phyloP scores from a whole-genome alignment of 1,284 basidiomycete genomes.

The Tilletia horrida region DNA sequence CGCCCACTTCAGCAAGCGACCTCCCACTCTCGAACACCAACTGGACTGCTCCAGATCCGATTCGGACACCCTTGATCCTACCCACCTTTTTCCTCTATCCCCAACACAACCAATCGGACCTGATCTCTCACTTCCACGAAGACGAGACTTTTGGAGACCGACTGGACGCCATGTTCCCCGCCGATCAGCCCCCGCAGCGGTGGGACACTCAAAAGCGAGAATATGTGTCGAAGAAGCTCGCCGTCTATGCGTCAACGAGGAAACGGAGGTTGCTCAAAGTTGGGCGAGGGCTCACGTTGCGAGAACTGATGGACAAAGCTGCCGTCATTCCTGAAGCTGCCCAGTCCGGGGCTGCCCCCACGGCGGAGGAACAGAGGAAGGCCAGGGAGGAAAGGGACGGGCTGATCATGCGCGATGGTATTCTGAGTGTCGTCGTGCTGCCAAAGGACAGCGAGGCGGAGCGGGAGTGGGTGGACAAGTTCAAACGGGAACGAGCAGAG shows the following conservation, averaged over 20 bases:
- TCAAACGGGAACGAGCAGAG: conserved; percentile 62
- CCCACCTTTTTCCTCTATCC: conserved; percentile 93
- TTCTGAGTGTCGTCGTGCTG: conserved; percentile 77
- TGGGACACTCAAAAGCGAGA: conserved; percentile 75
- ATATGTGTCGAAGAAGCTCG: conserved; percentile 68
- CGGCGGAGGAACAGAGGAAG: conserved; percentile 18
- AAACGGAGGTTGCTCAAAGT: conserved; percentile 76
- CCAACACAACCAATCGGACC: conserved; percentile 78
- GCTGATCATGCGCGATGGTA: conserved; percentile 78
- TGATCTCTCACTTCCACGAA: conserved; percentile 81
- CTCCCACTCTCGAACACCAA: conserved; percentile 35
- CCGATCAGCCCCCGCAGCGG: conserved; percentile 58
- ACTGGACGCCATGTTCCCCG: conserved; percentile 75
- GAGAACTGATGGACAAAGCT: conserved; percentile 65
- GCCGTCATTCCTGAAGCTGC: conserved; percentile 58
- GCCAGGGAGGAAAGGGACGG: conserved; percentile 71
- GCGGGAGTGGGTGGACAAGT: conserved; percentile 78
- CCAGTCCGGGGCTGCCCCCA: conserved; percentile 55
- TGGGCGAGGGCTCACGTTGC: conserved; percentile 79
- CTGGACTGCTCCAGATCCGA: conserved; percentile 44
- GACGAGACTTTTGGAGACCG: conserved; percentile 77
- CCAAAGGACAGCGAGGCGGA: conserved; percentile 77
- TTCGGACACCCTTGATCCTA: conserved; percentile 68
- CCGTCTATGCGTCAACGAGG: conserved; percentile 78
- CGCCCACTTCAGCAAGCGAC: conserved; percentile 30